Evolutionary conservation across 2,329 filamentous ascomycete genomes (phyloP).

Genomic region (Alternaria sp.): DNA sequence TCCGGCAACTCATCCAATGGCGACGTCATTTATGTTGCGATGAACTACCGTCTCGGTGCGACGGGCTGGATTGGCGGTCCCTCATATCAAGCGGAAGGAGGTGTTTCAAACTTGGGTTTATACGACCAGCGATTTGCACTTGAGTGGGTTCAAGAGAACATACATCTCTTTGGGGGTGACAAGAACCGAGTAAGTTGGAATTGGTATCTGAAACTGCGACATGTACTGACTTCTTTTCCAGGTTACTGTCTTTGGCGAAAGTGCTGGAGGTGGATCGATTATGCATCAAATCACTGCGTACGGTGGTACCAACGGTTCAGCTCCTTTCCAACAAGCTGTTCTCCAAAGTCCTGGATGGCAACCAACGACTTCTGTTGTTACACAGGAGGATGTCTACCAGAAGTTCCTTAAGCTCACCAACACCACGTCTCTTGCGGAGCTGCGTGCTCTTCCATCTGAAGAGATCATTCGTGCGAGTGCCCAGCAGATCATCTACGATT

Average conservation of each 20-base stretch:
- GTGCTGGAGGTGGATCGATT: constrained; percentile 51
- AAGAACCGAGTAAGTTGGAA: constrained; percentile 39
- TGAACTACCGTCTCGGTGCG: constrained; percentile 59
- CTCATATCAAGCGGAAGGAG: constrained; percentile 47
- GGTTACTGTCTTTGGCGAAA: constrained; percentile 50
- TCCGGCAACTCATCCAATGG: constrained; percentile 53
- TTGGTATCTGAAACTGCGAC: background rate
- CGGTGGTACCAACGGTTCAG: constrained; percentile 50
- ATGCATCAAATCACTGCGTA: constrained; percentile 55
- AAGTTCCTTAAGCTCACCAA: constrained; percentile 46
- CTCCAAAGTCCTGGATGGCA: constrained; percentile 54
- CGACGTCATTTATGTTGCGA: constrained; percentile 56
- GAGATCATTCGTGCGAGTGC: constrained; percentile 48
- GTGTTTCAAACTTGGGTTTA: constrained; percentile 47
- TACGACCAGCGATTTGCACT: constrained; percentile 53
- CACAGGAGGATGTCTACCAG: constrained; percentile 44
- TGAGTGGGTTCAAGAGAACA: constrained; percentile 53
- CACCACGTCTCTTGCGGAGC: constrained; percentile 45
- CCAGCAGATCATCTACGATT: constrained; percentile 42
- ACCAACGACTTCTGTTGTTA: constrained; percentile 34
- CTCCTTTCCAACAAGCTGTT: constrained; percentile 51
- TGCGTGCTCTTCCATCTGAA: constrained; percentile 43
- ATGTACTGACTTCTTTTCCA: constrained; percentile 3
- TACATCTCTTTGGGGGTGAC: constrained; percentile 53
- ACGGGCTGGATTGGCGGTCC: constrained; percentile 49